phyloP scores from a whole-genome alignment of 2,329 filamentous ascomycete species.

The Trichoderma gracile region DNA sequence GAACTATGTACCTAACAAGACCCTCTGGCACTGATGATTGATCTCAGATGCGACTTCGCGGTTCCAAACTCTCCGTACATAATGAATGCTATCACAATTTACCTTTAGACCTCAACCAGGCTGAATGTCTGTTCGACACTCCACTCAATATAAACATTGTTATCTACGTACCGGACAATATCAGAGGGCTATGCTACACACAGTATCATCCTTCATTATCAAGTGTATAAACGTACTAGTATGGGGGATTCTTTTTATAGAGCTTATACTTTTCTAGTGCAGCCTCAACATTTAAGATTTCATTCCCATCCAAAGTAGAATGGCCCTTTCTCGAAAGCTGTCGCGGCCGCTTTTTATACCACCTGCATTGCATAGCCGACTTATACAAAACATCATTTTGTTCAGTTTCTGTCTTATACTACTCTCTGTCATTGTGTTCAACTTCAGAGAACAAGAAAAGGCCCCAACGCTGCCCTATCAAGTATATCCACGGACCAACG shows the following conservation, averaged over 20 bases:
- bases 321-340: conserved; percentile 11
- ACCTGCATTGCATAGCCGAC: conserved; percentile 9
- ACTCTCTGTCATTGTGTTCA: neutral
- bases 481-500: conserved; percentile 3
- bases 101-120: no score
- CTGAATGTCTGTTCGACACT: no score
- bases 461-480: neutral
- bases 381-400: neutral
- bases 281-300: neutral
- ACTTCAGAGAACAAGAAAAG: neutral
- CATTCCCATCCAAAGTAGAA: neutral
- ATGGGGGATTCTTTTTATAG: neutral
- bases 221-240: neutral
- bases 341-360: conserved; percentile 4
- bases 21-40: no score
- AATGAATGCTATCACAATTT: no score
- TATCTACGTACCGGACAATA: no score
- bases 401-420: conserved; percentile 1
- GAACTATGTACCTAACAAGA: no score
- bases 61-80: no score
- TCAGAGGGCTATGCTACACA: no score
- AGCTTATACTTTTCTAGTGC: neutral
- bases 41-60: no score
- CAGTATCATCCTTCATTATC: no score
- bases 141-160: no score